Conservation (phyloP, 306 rosid species). For the Dryas drummondii region DNA sequence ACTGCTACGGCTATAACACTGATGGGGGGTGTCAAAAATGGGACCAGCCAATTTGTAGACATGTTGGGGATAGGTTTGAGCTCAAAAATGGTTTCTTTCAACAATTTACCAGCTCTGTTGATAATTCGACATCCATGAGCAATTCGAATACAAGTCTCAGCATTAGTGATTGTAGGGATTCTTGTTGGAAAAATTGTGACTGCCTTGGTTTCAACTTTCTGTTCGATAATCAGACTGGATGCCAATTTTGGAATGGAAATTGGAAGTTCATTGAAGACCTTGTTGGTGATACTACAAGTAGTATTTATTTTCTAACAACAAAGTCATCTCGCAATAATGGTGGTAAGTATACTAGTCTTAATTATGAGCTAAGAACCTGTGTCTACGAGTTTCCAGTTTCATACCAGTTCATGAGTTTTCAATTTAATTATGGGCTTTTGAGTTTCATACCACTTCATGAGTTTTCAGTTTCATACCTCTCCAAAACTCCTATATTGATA, state of each 20-base stretch:
- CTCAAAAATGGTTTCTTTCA: background rate
- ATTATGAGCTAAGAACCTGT: background rate
- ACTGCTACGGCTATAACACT: background rate
- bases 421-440: too few species aligned
- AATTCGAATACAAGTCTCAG: background rate
- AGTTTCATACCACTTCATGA: too few species aligned
- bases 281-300: fast-evolving
- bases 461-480: too few species aligned
- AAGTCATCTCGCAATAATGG: background rate
- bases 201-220: background rate
- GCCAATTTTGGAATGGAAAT: slow-evolving; percentile 6
- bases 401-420: background rate
- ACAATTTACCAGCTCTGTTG: background rate
- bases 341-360: background rate
- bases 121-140: too few species aligned
- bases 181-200: slow-evolving; percentile 23
- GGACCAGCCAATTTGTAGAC: background rate
- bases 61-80: background rate
- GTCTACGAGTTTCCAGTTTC: background rate
- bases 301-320: background rate
- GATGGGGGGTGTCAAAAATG: slow-evolving; percentile 8
- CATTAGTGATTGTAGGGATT: background rate
- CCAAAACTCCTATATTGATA: background rate
- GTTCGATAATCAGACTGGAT: background rate
- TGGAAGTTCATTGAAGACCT: background rate